Conservation (phyloP, 371 early-diverging fungal genomes). For the Lichtheimia hyalospora region DNA sequence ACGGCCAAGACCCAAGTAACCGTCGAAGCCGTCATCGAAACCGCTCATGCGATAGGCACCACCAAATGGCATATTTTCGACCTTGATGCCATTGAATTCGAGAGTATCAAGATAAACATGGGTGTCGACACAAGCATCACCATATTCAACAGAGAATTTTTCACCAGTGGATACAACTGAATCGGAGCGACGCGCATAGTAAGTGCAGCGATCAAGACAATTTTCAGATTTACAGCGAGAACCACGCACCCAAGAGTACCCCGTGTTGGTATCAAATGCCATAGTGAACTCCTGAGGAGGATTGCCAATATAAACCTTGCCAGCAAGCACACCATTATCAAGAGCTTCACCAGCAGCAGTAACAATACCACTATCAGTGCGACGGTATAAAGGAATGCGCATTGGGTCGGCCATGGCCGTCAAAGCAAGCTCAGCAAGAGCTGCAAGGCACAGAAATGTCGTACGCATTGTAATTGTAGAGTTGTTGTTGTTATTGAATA, state of each 20-base stretch:
- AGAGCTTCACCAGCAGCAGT: conserved; percentile 46
- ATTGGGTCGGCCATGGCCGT: conserved; percentile 33
- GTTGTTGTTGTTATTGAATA: conserved; percentile 2
- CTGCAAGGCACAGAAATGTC: conserved; percentile 42
- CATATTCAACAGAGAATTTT: conserved; percentile 43
- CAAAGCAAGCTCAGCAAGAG: conserved; percentile 43
- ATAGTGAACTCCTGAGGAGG: conserved; percentile 49
- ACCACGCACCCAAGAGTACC: conserved; percentile 55
- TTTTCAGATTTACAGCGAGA: conserved; percentile 47
- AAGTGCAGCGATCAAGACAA: conserved; percentile 41
- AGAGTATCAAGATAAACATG: conserved; percentile 36
- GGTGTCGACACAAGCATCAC: conserved; percentile 33
- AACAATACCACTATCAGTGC: conserved; percentile 30
- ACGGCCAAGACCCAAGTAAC: conserved; percentile 50
- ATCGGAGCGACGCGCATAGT: conserved; percentile 35
- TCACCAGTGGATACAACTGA: conserved; percentile 23
- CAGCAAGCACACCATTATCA: conserved; percentile 48
- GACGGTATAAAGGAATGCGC: conserved; percentile 43
- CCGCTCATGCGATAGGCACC: conserved; percentile 46
- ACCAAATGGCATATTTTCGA: conserved; percentile 44
- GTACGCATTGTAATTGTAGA: conserved; percentile 28
- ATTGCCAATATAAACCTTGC: conserved; percentile 43
- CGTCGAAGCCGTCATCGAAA: conserved; percentile 45
- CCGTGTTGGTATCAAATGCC: conserved; percentile 52
- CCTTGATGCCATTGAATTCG: conserved; percentile 28